phyloP scores from a whole-genome alignment of 345 rosid species.

The Eucalyptus shirleyi region DNA sequence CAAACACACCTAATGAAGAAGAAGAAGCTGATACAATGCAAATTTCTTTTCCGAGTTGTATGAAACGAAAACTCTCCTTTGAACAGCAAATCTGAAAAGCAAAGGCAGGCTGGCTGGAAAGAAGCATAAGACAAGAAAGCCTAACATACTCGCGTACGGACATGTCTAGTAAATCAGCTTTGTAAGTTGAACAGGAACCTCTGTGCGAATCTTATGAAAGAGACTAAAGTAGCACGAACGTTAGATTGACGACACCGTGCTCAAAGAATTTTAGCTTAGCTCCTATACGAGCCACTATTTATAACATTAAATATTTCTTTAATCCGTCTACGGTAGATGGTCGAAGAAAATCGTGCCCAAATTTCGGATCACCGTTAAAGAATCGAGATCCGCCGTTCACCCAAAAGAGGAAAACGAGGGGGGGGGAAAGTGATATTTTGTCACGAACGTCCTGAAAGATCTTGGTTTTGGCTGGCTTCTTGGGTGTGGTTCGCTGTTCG shows the following conservation, averaged over 20 bases:
- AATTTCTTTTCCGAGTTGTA: neutral
- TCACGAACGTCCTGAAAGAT: neutral
- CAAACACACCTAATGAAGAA: neutral
- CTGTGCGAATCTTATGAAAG: neutral
- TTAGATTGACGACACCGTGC: neutral
- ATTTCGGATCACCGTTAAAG: neutral
- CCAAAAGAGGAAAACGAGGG: neutral
- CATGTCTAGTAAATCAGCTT: neutral
- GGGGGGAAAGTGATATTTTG: neutral
- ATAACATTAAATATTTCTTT: neutral
- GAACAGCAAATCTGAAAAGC: neutral
- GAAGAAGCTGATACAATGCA: neutral
- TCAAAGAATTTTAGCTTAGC: neutral
- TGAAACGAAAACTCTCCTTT: neutral
- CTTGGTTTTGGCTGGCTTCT: neutral
- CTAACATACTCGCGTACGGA: fast-evolving
- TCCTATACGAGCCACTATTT: neutral
- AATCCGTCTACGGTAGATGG: neutral
- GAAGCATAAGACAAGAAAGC: neutral
- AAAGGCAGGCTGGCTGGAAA: neutral
- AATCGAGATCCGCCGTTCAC: neutral
- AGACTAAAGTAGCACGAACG: neutral
- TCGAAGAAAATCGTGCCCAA: neutral
- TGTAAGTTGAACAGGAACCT: no score
- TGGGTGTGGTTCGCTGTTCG: neutral